phyloP scores from a whole-genome alignment of 352 stramenopile genomes.

The Phytophthora boehmeriae region DNA sequence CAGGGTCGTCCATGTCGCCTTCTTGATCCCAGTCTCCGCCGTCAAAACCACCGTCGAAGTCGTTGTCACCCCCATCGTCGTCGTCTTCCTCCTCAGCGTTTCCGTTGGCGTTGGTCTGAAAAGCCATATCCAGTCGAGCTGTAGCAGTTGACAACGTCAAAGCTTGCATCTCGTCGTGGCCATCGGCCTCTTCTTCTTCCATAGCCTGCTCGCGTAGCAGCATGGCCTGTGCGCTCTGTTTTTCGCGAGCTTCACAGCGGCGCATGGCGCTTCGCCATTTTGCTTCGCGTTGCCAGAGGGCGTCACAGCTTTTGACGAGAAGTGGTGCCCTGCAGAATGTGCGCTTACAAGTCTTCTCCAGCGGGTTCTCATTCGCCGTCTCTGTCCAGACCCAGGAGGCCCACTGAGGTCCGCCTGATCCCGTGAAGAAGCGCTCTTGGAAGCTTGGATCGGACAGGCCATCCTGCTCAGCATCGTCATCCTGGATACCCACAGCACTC shows the following conservation, averaged over 20 bases:
- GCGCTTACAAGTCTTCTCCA: conserved; percentile 69
- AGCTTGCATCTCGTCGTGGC: conserved; percentile 45
- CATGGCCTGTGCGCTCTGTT: conserved; percentile 69
- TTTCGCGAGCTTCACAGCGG: conserved; percentile 49
- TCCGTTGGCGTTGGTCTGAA: conserved; percentile 32
- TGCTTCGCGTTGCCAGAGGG: conserved; percentile 64
- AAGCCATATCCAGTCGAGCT: conserved; percentile 48
- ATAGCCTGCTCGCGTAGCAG: conserved; percentile 69
- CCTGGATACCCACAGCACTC: conserved; percentile 29
- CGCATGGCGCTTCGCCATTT: conserved; percentile 72
- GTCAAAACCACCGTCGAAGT: conserved; percentile 35
- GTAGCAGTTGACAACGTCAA: conserved; percentile 43
- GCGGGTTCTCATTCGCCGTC: conserved; percentile 41
- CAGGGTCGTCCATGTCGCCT: conserved; percentile 29
- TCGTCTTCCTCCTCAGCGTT: conserved; percentile 38
- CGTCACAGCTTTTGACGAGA: conserved; percentile 57
- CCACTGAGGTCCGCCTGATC: conserved; percentile 59
- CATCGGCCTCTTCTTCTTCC: conserved; percentile 57
- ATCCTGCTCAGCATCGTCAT: conserved; percentile 49
- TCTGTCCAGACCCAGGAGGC: conserved; percentile 78
- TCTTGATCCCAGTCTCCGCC: conserved; percentile 38
- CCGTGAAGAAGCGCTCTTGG: conserved; percentile 65
- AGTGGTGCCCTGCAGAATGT: conserved; percentile 62
- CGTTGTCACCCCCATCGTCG: conserved; percentile 44
- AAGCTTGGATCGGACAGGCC: conserved; percentile 70